Percentiles rank a stretch among this genome's conserved stretches.
Conservation (phyloP, 2,329 filamentous ascomycete genomes). For the Thermomyces lanuginosus region DNA sequence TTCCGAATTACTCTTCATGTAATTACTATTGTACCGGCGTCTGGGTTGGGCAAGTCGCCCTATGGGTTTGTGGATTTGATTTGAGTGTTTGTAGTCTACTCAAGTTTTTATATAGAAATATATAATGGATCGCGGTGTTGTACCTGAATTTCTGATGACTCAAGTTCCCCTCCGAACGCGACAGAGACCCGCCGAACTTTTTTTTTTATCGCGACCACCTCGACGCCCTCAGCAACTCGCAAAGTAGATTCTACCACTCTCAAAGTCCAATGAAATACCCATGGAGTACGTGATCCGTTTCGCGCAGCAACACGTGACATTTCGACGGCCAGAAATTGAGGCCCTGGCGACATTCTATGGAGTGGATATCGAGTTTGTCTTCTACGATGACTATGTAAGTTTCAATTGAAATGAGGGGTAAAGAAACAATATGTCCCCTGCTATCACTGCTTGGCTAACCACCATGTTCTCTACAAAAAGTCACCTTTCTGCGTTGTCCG, state of each 20-base stretch:
- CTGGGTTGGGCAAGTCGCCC: too few relatives aligned
- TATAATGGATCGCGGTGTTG: too few relatives aligned
- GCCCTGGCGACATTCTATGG: slow-evolving; percentile 56
- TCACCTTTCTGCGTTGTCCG: slow-evolving; percentile 72
- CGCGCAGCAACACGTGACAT: slow-evolving; percentile 78
- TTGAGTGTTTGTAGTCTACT: too few relatives aligned
- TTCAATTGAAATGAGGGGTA: not conserved
- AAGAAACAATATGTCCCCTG: not conserved
- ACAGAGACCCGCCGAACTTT: too few relatives aligned
- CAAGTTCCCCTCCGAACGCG: too few relatives aligned
- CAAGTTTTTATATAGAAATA: too few relatives aligned
- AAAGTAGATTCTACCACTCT: not conserved
- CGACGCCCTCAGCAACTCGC: too few relatives aligned
- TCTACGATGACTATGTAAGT: slow-evolving; percentile 58
- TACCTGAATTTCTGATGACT: too few relatives aligned
- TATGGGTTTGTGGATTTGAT: too few relatives aligned
- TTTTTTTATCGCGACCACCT: too few relatives aligned
- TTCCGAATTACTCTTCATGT: too few relatives aligned
- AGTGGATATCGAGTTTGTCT: slow-evolving; percentile 54
- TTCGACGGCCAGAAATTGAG: slow-evolving; percentile 68
- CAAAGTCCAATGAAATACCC: not conserved
- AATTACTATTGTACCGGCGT: too few relatives aligned
- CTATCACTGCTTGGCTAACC: not conserved
- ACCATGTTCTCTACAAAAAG: slow-evolving; percentile 27
- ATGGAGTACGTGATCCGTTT: slow-evolving; percentile 80